These are phyloP conservation scores for Phytopythium oedochilum DNA, from an alignment of 352 stramenopile species.

Conservation along the genomic window DNA sequence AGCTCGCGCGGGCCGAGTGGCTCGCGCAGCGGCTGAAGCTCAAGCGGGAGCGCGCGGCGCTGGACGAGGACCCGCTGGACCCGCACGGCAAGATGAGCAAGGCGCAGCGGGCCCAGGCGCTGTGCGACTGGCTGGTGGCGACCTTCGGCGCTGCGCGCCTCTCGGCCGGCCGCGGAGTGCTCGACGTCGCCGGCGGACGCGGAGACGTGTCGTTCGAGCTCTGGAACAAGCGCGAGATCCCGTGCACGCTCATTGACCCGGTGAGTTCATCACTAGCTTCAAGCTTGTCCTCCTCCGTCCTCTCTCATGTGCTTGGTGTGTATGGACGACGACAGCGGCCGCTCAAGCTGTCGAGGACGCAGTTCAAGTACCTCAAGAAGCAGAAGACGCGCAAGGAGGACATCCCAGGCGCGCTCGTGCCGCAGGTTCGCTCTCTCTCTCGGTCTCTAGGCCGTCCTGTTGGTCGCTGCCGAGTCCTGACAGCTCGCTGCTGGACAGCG, in stretches of 20 bases:
- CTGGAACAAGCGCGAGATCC: slow-evolving; percentile 72
- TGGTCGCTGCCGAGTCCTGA: too few relatives aligned
- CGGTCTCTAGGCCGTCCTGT: too few relatives aligned
- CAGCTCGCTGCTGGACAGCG: slow-evolving; percentile 11
- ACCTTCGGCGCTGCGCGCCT: slow-evolving; percentile 57
- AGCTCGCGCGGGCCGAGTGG: slow-evolving; percentile 50
- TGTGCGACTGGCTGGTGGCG: slow-evolving; percentile 72
- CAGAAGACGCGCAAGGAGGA: slow-evolving; percentile 34
- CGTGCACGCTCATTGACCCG: slow-evolving; percentile 75
- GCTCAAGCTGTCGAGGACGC: slow-evolving; percentile 62
- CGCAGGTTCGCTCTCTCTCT: slow-evolving; percentile 25
- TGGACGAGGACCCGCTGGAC: slow-evolving; percentile 58
- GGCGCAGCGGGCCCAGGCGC: slow-evolving; percentile 59
- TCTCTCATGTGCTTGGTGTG: too few relatives aligned
- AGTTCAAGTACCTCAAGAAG: slow-evolving; percentile 73
- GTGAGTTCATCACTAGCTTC: too few relatives aligned
- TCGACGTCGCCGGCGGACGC: slow-evolving; percentile 80
- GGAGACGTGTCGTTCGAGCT: slow-evolving; percentile 85
- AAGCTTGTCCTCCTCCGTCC: too few relatives aligned
- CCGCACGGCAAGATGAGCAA: slow-evolving; percentile 72
- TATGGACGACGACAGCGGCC: too few relatives aligned
- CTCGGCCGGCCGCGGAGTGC: slow-evolving; percentile 41
- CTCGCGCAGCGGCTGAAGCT: slow-evolving; percentile 52
- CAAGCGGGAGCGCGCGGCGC: slow-evolving; percentile 48
- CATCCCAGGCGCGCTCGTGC: slow-evolving; percentile 29